Evolutionary conservation across 495 filamentous ascomycete species (phyloP).

Genomic region (Lindgomyces ingoldianus): DNA sequence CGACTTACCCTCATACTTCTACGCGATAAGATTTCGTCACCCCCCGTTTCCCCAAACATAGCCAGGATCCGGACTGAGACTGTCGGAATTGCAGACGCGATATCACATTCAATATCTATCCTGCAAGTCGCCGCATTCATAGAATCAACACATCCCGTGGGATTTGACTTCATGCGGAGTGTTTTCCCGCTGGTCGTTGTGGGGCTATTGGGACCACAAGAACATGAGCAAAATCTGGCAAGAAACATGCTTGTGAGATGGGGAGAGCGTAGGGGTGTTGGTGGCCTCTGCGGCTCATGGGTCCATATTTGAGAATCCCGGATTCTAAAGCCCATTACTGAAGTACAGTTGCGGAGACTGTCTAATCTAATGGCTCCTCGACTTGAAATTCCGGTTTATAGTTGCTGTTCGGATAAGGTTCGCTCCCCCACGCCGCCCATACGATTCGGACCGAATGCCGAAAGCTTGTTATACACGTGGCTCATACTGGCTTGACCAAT

Average conservation of each 20-base stretch:
- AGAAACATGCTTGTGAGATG: slow-evolving; percentile 22
- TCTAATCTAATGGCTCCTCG: too few relatives aligned
- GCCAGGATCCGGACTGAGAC: background rate
- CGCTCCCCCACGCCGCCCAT: too few relatives aligned
- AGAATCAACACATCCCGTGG: slow-evolving; percentile 27
- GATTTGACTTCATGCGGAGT: slow-evolving; percentile 27
- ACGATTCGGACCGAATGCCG: too few relatives aligned
- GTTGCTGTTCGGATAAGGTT: too few relatives aligned
- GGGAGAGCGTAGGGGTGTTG: slow-evolving; percentile 14
- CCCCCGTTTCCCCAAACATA: background rate
- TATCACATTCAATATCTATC: background rate
- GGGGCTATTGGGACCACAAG: slow-evolving; percentile 2
- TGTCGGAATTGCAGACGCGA: background rate
- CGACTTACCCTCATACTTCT: slow-evolving; percentile 22
- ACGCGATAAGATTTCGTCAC: slow-evolving; percentile 14
- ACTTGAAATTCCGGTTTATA: too few relatives aligned
- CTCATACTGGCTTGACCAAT: too few relatives aligned
- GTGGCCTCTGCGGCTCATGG: slow-evolving; percentile 20
- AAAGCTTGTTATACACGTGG: too few relatives aligned
- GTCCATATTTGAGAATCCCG: background rate
- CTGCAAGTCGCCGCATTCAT: slow-evolving; percentile 14
- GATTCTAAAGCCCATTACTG: background rate
- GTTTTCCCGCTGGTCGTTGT: slow-evolving; percentile 31
- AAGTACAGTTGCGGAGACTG: too few relatives aligned
- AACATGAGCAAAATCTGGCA: slow-evolving; percentile 8